These are phyloP conservation scores for Pichia sp. DNA, from an alignment of 1,139 yeast species.

Conservation along the genomic window DNA sequence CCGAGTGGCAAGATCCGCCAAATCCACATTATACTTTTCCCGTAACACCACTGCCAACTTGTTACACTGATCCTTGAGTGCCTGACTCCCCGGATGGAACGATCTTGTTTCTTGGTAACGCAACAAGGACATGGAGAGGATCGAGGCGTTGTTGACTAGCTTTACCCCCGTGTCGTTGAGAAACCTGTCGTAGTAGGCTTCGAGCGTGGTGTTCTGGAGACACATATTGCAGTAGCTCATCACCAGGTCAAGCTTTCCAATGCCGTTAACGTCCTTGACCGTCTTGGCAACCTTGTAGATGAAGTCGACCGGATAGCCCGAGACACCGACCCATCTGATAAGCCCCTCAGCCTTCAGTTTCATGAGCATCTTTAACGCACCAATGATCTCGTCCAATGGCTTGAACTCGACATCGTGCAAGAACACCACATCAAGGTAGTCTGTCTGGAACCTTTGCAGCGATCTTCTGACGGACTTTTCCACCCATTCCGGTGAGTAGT, in stretches of 20 bases:
- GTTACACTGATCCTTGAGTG: constrained; percentile 52
- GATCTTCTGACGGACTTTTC: constrained; percentile 63
- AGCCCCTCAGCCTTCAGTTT: constrained; percentile 60
- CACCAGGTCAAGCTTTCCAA: constrained; percentile 64
- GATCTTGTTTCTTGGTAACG: constrained; percentile 62
- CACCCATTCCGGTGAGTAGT: constrained; percentile 61
- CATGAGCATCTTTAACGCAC: constrained; percentile 60
- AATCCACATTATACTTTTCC: constrained; percentile 45
- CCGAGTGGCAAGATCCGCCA: constrained; percentile 79
- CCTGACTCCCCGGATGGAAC: constrained; percentile 78
- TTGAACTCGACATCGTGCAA: constrained; percentile 90
- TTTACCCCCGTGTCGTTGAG: constrained; percentile 51
- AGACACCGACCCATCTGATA: constrained; percentile 65
- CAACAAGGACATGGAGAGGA: constrained; percentile 81
- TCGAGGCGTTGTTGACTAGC: constrained; percentile 71
- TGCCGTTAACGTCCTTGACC: constrained; percentile 34
- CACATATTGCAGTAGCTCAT: constrained; percentile 81
- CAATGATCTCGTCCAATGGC: constrained; percentile 47
- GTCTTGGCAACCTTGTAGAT: constrained; percentile 47
- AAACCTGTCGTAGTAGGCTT: constrained; percentile 48
- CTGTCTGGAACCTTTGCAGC: constrained; percentile 57
- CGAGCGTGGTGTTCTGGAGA: constrained; percentile 66
- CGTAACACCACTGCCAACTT: constrained; percentile 47
- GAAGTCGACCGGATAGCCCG: constrained; percentile 82
- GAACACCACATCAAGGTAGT: constrained; percentile 73